Conservation (phyloP, 768 basidiomycete species). For the Sporobolomyces roseus region DNA sequence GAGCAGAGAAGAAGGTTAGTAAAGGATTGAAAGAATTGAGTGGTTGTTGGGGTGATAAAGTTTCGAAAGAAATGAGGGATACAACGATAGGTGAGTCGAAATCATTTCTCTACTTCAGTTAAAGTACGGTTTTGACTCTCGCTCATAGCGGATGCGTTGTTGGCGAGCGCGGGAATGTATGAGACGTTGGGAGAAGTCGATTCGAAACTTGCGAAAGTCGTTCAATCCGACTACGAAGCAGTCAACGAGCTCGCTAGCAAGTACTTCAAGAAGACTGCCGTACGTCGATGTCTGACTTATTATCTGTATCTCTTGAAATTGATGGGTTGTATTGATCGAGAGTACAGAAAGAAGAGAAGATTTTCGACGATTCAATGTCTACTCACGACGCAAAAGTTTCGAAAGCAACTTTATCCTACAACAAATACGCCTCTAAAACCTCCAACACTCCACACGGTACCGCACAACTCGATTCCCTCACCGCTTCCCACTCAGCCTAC, state of each 20-base stretch:
- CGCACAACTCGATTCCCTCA: slow-evolving; percentile 15
- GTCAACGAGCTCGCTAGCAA: slow-evolving; percentile 27
- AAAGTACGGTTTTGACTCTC: too few species aligned
- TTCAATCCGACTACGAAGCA: slow-evolving; percentile 40
- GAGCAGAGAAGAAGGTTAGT: slow-evolving; percentile 25
- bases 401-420: slow-evolving; percentile 38
- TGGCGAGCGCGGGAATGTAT: slow-evolving; percentile 9
- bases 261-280: slow-evolving; percentile 38
- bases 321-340: not conserved
- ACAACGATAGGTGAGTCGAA: slow-evolving; percentile 11
- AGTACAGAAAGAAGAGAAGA: slow-evolving; percentile 38
- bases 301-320: too few species aligned
- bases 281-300: not conserved
- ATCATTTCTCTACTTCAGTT: not conserved
- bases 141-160: slow-evolving; percentile 15
- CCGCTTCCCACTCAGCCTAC: slow-evolving; percentile 34
- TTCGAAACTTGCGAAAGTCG: slow-evolving; percentile 16
- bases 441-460: not conserved
- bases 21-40: slow-evolving; percentile 34
- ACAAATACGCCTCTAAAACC: slow-evolving; percentile 16
- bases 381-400: slow-evolving; percentile 32
- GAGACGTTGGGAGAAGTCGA: slow-evolving; percentile 30
- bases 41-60: slow-evolving; percentile 15
- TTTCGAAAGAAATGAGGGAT: not conserved
- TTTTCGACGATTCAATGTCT: slow-evolving; percentile 34